These are phyloP conservation scores for Pyricularia sp. DNA, from an alignment of 2,329 filamentous ascomycete genomes.

Conservation along the genomic window DNA sequence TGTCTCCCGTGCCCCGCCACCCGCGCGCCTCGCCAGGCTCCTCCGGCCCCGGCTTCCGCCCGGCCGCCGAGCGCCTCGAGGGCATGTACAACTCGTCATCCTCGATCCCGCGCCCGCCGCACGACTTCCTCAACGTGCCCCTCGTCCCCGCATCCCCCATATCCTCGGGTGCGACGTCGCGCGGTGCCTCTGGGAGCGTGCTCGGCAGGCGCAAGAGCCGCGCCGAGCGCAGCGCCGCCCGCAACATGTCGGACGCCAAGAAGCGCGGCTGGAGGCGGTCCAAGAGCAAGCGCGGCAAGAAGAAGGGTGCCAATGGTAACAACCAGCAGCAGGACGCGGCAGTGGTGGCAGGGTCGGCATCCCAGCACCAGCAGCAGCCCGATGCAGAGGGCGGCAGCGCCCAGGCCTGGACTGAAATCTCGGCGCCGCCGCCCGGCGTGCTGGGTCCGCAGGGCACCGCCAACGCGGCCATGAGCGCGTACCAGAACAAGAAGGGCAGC, in stretches of 20 bases:
- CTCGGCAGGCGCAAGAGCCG: conserved; percentile 35
- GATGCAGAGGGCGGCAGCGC: conserved; percentile 9
- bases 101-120: neutral
- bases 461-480: neutral
- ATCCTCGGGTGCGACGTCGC: neutral
- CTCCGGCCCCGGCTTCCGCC: conserved; percentile 24
- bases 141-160: neutral
- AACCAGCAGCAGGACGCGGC: conserved; percentile 11
- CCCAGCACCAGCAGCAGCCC: neutral
- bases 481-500: conserved; percentile 3
- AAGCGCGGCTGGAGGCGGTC: conserved; percentile 40
- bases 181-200: conserved; percentile 18
- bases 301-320: neutral
- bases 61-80: conserved; percentile 44
- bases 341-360: neutral
- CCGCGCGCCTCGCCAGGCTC: conserved; percentile 28
- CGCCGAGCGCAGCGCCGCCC: conserved; percentile 50
- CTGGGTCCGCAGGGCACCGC: neutral
- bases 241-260: conserved; percentile 53
- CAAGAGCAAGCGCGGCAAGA: conserved; percentile 24
- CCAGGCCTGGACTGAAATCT: conserved; percentile 40
- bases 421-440: conserved; percentile 7
- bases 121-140: neutral
- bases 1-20: conserved; percentile 44
- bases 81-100: conserved; percentile 36